Evolutionary conservation across 108 stramenopile species (phyloP).

Genomic region (Fragilariopsis cylindrus): DNA sequence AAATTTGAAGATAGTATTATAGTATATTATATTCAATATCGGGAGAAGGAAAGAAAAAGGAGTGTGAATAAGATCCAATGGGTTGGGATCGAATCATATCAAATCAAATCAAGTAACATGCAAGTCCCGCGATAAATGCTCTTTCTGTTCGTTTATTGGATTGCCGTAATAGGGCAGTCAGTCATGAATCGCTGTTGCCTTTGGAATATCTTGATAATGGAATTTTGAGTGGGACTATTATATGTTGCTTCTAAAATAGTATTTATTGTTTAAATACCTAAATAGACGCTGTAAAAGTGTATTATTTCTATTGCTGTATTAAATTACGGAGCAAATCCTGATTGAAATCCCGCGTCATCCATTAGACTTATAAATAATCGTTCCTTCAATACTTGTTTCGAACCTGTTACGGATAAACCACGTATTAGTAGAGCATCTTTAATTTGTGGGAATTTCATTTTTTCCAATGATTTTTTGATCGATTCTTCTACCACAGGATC

Average conservation of each 20-base stretch:
- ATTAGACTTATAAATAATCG: conserved; percentile 59
- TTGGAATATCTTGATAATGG: too few relatives aligned
- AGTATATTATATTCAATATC: too few relatives aligned
- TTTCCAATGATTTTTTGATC: conserved; percentile 51
- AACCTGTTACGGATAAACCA: conserved; percentile 52
- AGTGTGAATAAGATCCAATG: too few relatives aligned
- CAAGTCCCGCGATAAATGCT: background rate
- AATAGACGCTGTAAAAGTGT: too few relatives aligned
- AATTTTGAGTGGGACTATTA: too few relatives aligned
- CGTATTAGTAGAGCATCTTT: conserved; percentile 53
- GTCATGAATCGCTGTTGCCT: too few relatives aligned
- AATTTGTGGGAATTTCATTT: conserved; percentile 54
- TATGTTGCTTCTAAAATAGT: too few relatives aligned
- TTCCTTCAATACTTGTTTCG: conserved; percentile 61
- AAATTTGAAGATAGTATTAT: too few relatives aligned
- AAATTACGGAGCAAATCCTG: conserved; percentile 31
- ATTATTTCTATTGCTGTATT: background rate
- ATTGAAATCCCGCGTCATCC: conserved; percentile 48
- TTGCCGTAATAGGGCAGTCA: background rate
- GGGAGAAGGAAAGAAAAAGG: too few relatives aligned
- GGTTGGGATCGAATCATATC: background rate
- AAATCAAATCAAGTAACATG: background rate
- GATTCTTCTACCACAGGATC: conserved; percentile 45
- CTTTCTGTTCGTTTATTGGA: background rate
- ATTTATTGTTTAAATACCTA: too few relatives aligned